Conservation (phyloP, 139 green algal genomes). For the Chlamydomonas asymmetrica region DNA sequence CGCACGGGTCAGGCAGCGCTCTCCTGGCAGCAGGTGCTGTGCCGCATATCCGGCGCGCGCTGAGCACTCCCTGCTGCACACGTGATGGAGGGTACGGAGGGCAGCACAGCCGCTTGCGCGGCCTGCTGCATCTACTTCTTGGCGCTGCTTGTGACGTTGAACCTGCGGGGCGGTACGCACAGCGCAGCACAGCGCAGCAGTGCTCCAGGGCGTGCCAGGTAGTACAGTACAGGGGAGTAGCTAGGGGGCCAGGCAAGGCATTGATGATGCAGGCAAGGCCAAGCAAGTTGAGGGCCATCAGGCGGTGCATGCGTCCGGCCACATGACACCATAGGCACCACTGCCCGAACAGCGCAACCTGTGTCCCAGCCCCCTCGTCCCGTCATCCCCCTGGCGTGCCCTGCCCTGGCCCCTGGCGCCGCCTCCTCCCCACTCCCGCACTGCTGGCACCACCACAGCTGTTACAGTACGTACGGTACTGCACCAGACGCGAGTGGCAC, state of each 20-base stretch:
- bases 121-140: no score
- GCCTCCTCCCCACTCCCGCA: neutral
- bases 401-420: neutral
- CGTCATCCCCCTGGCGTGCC: neutral
- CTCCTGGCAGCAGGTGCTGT: no score
- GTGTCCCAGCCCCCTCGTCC: neutral
- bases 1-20: no score
- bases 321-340: neutral
- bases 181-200: neutral
- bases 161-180: neutral
- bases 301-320: neutral
- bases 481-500: neutral
- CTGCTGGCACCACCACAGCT: neutral
- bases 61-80: no score
- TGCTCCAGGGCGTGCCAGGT: neutral
- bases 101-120: no score
- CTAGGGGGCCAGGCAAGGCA: neutral
- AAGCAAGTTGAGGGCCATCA: neutral
- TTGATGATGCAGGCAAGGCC: neutral
- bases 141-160: conserved; percentile 49
- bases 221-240: neutral
- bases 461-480: neutral
- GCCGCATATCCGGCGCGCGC: no score
- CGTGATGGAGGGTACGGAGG: no score
- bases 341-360: neutral